Evolutionary conservation across 257 asterid species (phyloP).

Genomic region (Primulina huaijiensis): DNA sequence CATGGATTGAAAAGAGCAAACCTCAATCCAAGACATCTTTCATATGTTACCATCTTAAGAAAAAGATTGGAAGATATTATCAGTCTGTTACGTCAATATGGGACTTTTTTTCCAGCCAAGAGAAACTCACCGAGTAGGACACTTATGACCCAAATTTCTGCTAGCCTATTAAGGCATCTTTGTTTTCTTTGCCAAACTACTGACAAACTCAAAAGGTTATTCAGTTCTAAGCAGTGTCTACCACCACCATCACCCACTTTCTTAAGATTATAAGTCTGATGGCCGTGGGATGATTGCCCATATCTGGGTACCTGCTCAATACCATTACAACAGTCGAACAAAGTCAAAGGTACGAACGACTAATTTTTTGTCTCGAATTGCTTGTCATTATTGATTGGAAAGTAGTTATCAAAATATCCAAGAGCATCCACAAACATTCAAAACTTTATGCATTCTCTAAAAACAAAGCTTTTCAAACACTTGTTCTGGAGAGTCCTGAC

Average conservation of each 20-base stretch:
- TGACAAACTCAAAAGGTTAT: background rate
- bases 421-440: background rate
- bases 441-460: too few relatives aligned
- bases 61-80: background rate
- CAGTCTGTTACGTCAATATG: conserved; percentile 3
- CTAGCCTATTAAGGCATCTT: conserved; percentile 10
- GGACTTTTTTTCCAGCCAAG: background rate
- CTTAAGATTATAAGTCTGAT: too few relatives aligned
- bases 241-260: too few relatives aligned
- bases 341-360: background rate
- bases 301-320: background rate
- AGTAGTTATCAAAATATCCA: conserved; percentile 3
- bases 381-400: background rate
- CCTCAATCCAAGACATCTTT: conserved; percentile 9
- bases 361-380: background rate
- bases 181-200: conserved; percentile 4
- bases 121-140: background rate
- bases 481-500: too few relatives aligned
- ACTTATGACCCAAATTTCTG: background rate
- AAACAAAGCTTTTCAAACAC: too few relatives aligned
- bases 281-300: background rate
- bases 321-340: background rate
- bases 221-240: background rate
- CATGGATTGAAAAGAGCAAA: conserved; percentile 6
- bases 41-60: conserved; percentile 8